Percentiles rank a stretch among this genome's conserved stretches.
Conservation (phyloP, 805 yeast species). For the Maudiozyma turicensis region DNA sequence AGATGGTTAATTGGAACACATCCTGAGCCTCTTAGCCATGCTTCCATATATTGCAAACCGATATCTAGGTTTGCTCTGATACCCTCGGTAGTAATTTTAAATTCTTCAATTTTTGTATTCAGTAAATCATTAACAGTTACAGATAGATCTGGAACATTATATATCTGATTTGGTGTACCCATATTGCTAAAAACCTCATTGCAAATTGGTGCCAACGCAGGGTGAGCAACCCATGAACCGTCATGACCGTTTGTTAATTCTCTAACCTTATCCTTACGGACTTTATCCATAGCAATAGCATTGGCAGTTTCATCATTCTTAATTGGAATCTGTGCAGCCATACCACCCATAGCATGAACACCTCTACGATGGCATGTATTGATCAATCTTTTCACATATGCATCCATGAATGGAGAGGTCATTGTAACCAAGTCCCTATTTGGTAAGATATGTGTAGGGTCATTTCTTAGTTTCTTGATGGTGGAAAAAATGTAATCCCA, state of each 20-base stretch:
- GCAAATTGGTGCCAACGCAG: slow-evolving; percentile 71
- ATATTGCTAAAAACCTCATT: slow-evolving; percentile 63
- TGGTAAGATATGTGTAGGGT: slow-evolving; percentile 57
- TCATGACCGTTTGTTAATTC: slow-evolving; percentile 76
- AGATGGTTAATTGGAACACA: slow-evolving; percentile 78
- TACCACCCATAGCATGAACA: slow-evolving; percentile 84
- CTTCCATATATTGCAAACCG: slow-evolving; percentile 75
- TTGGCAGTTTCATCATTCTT: slow-evolving; percentile 58
- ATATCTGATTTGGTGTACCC: slow-evolving; percentile 77
- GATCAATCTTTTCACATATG: slow-evolving; percentile 65
- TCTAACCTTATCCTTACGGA: slow-evolving; percentile 63
- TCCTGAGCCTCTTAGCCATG: slow-evolving; percentile 77
- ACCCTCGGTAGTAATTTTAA: slow-evolving; percentile 59
- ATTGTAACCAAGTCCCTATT: slow-evolving; percentile 75
- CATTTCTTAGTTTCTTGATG: slow-evolving; percentile 64
- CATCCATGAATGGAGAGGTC: slow-evolving; percentile 73
- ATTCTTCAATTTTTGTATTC: slow-evolving; percentile 55
- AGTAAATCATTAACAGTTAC: slow-evolving; percentile 41
- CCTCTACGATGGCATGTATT: slow-evolving; percentile 68
- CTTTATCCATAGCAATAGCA: slow-evolving; percentile 60
- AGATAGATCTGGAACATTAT: slow-evolving; percentile 34
- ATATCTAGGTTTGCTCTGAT: slow-evolving; percentile 63
- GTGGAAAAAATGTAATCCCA: slow-evolving; percentile 84
- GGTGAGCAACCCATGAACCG: slow-evolving; percentile 87
- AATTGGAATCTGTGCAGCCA: slow-evolving; percentile 83